A percentile compares a stretch with the other conserved stretches of the same genome.
Evolutionary conservation across 179 eudicot species (phyloP).

Genomic region (Silene vulgaris): DNA sequence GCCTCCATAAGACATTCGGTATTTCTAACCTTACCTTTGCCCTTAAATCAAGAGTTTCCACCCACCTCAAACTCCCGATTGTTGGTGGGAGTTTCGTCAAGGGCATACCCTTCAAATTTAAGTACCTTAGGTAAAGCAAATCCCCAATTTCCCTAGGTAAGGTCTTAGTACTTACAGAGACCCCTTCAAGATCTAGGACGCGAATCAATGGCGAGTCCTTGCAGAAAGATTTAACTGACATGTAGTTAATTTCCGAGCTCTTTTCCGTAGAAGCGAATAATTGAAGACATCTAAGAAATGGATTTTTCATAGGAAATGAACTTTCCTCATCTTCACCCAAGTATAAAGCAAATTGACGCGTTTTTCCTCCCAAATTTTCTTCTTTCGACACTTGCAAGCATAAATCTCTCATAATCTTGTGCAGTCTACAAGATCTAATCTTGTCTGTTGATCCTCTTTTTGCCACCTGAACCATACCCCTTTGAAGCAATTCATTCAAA

Average conservation of each 20-base stretch:
- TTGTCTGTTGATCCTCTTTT: conserved; percentile 25
- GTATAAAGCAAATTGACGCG: conserved; percentile 26
- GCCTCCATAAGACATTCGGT: conserved; percentile 32
- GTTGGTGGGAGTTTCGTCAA: conserved; percentile 33
- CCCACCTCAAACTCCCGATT: conserved; percentile 22
- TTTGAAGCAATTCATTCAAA: conserved; percentile 33
- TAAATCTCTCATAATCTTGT: conserved; percentile 32
- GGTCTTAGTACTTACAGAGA: conserved; percentile 23
- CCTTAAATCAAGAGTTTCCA: conserved; percentile 41
- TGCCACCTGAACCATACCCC: conserved; percentile 37
- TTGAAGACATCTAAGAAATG: conserved; percentile 29
- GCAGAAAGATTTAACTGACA: conserved; percentile 22
- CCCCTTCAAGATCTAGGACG: conserved; percentile 30
- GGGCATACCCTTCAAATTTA: conserved; percentile 28
- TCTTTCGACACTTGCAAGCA: conserved; percentile 28
- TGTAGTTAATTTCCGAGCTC: conserved; percentile 21
- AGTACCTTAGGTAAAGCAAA: conserved; percentile 35
- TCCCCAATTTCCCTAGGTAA: conserved; percentile 33
- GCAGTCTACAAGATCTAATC: conserved; percentile 33
- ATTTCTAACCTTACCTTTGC: conserved; percentile 27
- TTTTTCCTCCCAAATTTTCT: conserved; percentile 23
- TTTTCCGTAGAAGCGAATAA: conserved; percentile 23
- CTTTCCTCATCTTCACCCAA: conserved; percentile 20
- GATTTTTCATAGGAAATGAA: conserved; percentile 9
- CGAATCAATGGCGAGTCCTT: conserved; percentile 32